phyloP scores from a whole-genome alignment of 352 stramenopile species.

The Globisporangium nunn region DNA sequence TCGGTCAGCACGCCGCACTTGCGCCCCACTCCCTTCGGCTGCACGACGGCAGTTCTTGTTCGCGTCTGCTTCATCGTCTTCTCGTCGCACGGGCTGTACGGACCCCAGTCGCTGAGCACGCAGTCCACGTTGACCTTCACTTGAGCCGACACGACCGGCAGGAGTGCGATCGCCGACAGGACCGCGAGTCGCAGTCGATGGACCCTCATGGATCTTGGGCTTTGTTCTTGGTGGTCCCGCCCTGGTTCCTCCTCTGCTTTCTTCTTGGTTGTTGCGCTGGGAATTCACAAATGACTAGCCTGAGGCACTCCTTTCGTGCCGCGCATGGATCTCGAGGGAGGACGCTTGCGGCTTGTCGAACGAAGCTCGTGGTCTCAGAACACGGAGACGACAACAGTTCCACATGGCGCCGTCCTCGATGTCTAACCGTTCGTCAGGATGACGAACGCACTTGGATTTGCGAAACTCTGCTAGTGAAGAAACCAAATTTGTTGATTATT shows the following conservation, averaged over 20 bases:
- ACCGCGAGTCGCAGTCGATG: background rate
- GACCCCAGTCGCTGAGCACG: constrained; percentile 34
- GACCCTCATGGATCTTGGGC: background rate
- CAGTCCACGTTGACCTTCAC: constrained; percentile 38
- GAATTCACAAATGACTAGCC: background rate
- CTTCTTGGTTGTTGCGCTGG: background rate
- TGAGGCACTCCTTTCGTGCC: background rate
- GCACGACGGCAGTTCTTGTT: constrained; percentile 13
- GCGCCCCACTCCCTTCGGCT: constrained; percentile 22
- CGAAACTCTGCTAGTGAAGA: too few relatives aligned
- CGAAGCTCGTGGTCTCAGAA: background rate
- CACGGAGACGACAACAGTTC: background rate
- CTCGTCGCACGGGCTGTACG: constrained; percentile 29
- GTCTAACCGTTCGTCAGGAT: background rate
- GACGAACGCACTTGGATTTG: background rate
- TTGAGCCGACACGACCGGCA: background rate
- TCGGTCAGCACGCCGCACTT: constrained; percentile 22
- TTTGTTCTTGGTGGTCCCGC: background rate
- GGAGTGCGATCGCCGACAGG: background rate
- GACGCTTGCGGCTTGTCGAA: too few relatives aligned
- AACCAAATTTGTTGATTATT: too few relatives aligned
- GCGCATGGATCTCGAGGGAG: background rate
- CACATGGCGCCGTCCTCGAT: background rate
- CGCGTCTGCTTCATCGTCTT: constrained; percentile 37
- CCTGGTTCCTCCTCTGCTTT: background rate